Base-by-base conservation (phyloP, 2,329 filamentous ascomycete genomes). In the Hypoxylon sp. region DNA sequence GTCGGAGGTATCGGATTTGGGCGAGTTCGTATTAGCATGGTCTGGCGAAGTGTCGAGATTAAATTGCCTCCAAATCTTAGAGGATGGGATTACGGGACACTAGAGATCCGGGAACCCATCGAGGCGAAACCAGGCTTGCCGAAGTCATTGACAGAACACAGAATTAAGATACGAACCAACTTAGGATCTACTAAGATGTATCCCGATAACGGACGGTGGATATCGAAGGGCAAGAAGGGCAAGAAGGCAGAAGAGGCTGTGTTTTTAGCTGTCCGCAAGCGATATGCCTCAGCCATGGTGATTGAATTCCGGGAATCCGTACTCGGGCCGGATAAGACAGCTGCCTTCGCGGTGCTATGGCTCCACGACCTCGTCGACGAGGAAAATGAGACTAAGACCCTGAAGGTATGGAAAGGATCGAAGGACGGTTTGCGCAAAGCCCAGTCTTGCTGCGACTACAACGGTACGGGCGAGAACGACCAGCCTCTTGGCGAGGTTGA, bases 1-100 rank as follows among this genome's bases (percentile, higher is more conserved):
- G 82, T 87, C 5, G 91, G 91, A 2, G 91, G 91, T 0, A 84
- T 92, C n/a, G 91, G 90, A 2, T 91, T 87, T 68, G 91, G 91
- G 1, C 84, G 89, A 43, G 83, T 86, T 39, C 82, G 90, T 10
- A 82, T 93, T 58, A 92, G 89, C 15, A 82, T 93, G 79, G 87
- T 93, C 2, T 93, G 91, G 83, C 84, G 91, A 46, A 90, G 88
- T 58, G 82, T 92, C 2, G 83, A 89, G 60, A 76, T 91, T 1
- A 83, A 89, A 68, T 77, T 88, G 1, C 87, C 88, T 1, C 79
- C 75, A 5, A 81, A 85, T 52, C 75, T 89, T 30, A 77, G 87
- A 0, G 91, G 91, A 1, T 92, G 90, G 89, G 87, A 91, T 22
- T 89, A 88, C 58, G 91, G 90, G 4, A 92, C 90, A 0, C 72